Conservation (phyloP, 2,329 filamentous ascomycete species). For the Clonostachys solani region DNA sequence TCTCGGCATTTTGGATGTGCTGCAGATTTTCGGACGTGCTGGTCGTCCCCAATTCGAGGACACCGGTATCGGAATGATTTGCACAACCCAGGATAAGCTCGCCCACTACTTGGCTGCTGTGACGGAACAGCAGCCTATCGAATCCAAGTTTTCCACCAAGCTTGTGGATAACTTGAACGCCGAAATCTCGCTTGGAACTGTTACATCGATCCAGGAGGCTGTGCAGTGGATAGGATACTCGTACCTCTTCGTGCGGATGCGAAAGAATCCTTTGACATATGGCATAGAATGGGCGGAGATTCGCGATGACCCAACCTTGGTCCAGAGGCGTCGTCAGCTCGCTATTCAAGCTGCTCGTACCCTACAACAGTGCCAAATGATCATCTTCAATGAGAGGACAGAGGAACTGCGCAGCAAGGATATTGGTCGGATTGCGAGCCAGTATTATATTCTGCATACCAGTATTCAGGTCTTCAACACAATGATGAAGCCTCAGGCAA, state of each 20-base stretch:
- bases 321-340: slow-evolving; percentile 78
- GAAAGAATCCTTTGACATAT: slow-evolving; percentile 83
- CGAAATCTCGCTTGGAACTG: slow-evolving; percentile 88
- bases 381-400: slow-evolving; percentile 93
- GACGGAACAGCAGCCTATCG: slow-evolving; percentile 93
- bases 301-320: slow-evolving; percentile 80
- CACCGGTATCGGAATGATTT: slow-evolving; percentile 96
- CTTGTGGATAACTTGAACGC: slow-evolving; percentile 96
- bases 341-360: slow-evolving; percentile 85
- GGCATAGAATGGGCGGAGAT: slow-evolving; percentile 95
- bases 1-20: slow-evolving; percentile 89
- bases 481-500: slow-evolving; percentile 82
- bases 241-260: slow-evolving; percentile 96
- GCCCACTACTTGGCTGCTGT: slow-evolving; percentile 88
- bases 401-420: slow-evolving; percentile 94
- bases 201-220: slow-evolving; percentile 88
- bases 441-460: slow-evolving; percentile 91
- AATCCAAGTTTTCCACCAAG: slow-evolving; percentile 92
- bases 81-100: slow-evolving; percentile 91
- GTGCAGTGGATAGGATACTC: slow-evolving; percentile 98
- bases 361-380: slow-evolving; percentile 94
- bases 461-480: slow-evolving; percentile 96
- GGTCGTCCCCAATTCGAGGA: slow-evolving; percentile 97
- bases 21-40: slow-evolving; percentile 98
- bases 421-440: slow-evolving; percentile 92